phyloP scores from a whole-genome alignment of 116 monocot genomes.

The Cymodocea nodosa region DNA sequence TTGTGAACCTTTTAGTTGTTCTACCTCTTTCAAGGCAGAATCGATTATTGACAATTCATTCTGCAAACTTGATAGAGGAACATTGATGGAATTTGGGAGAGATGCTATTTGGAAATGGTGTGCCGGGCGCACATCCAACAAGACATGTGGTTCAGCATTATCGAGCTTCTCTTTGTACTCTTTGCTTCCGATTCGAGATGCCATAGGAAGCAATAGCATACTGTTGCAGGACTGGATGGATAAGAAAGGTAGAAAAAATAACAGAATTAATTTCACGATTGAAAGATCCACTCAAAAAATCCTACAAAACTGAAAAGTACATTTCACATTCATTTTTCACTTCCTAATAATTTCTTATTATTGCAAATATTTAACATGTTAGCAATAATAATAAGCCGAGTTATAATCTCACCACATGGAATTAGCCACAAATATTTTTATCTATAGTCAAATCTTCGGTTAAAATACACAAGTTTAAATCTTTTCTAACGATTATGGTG shows the following conservation, averaged over 20 bases:
- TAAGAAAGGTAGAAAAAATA: background rate
- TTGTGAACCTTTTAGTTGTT: conserved; percentile 4
- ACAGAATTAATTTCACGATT: background rate
- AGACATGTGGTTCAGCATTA: conserved; percentile 40
- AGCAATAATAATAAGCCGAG: too few relatives aligned
- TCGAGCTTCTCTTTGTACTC: conserved; percentile 55
- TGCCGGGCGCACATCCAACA: conserved; percentile 76
- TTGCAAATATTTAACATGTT: too few relatives aligned
- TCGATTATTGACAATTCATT: conserved; percentile 31
- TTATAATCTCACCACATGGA: too few relatives aligned
- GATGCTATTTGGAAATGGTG: conserved; percentile 80
- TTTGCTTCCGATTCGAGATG: conserved; percentile 37
- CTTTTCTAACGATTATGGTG: too few relatives aligned
- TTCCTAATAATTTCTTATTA: too few relatives aligned
- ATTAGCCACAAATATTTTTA: too few relatives aligned
- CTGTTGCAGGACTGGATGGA: conserved; percentile 25
- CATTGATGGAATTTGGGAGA: conserved; percentile 65
- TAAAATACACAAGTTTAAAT: too few relatives aligned
- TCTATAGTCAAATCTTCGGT: too few relatives aligned
- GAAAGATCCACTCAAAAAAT: too few relatives aligned
- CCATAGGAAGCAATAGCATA: conserved; percentile 44
- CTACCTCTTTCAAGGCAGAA: conserved; percentile 29
- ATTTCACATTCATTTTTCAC: too few relatives aligned
- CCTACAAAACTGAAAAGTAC: too few relatives aligned
- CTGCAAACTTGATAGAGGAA: conserved; percentile 50